Conservation (phyloP, 164 flowering plant genomes). For the Vitis rotundifolia region DNA sequence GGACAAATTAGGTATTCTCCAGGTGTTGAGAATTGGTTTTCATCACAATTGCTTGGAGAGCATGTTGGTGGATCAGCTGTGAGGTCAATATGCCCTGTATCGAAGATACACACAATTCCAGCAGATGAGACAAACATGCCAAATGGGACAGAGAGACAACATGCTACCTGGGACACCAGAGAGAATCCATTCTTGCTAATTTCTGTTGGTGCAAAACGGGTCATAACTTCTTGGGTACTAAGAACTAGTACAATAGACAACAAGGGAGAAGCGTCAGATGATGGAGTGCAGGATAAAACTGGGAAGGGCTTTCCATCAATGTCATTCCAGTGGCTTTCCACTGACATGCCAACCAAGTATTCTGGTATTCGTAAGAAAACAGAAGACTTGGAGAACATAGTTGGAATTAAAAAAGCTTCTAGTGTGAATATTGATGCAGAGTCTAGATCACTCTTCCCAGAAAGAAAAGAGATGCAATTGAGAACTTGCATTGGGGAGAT, state of each 20-base stretch:
- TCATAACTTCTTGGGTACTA: slow-evolving; percentile 84
- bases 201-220: slow-evolving; percentile 96
- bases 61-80: slow-evolving; percentile 99
- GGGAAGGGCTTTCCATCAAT: slow-evolving; percentile 40
- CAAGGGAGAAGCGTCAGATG: slow-evolving; percentile 23
- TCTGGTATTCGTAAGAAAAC: slow-evolving; percentile 29
- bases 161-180: slow-evolving; percentile 22
- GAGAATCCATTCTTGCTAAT: slow-evolving; percentile 61
- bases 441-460: slow-evolving; percentile 12
- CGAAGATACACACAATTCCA: slow-evolving; percentile 42
- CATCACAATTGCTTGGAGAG: slow-evolving; percentile 88
- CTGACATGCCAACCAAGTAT: slow-evolving; percentile 82
- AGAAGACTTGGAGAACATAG: slow-evolving; percentile 16
- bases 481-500: slow-evolving; percentile 29
- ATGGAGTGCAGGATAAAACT: slow-evolving; percentile 9
- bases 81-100: slow-evolving; percentile 76
- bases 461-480: slow-evolving; percentile 19
- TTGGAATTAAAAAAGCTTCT: slow-evolving; percentile 17
- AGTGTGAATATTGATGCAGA: slow-evolving; percentile 13
- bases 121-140: slow-evolving; percentile 15
- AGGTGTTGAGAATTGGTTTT: slow-evolving; percentile 52
- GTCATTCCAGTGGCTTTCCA: slow-evolving; percentile 93
- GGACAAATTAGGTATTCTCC: slow-evolving; percentile 49
- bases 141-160: slow-evolving; percentile 14
- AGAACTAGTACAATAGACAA: slow-evolving; percentile 27